A percentile compares a stretch with the other conserved stretches of the same genome.
These are phyloP conservation scores for Calonectria pseudoreteaudii DNA, from an alignment of 2,329 filamentous ascomycete genomes.

Conservation along the genomic window DNA sequence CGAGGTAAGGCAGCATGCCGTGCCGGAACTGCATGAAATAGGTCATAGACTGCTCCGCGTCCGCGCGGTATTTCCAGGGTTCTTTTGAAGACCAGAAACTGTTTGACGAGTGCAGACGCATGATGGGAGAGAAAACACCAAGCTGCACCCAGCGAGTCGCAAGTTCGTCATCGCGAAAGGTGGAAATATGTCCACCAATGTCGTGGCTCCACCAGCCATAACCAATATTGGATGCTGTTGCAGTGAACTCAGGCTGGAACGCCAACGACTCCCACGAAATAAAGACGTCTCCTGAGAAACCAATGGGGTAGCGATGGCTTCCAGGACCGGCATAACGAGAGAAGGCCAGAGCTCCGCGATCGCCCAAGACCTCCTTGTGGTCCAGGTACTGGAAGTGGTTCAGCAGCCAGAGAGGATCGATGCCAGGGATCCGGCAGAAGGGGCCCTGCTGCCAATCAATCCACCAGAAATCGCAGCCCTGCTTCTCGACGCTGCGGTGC, in stretches of 20 bases:
- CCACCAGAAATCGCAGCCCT: constrained; percentile 75
- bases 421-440: constrained; percentile 63
- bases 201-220: constrained; percentile 78
- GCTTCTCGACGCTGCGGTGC: constrained; percentile 65
- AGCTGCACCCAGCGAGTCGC: constrained; percentile 71
- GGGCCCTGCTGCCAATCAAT: constrained; percentile 76
- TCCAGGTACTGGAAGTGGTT: constrained; percentile 75
- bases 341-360: constrained; percentile 63
- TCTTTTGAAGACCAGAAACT: constrained; percentile 71
- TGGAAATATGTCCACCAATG: constrained; percentile 71
- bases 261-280: constrained; percentile 70
- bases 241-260: constrained; percentile 76
- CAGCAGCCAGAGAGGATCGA: constrained; percentile 74
- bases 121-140: constrained; percentile 70
- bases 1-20: constrained; percentile 69
- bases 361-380: constrained; percentile 43
- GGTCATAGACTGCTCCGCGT: constrained; percentile 59
- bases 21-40: constrained; percentile 66
- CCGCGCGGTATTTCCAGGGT: constrained; percentile 67
- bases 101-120: constrained; percentile 70
- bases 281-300: constrained; percentile 72
- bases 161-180: constrained; percentile 68
- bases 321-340: constrained; percentile 73
- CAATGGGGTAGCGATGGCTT: constrained; percentile 73
- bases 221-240: constrained; percentile 74